These are phyloP conservation scores for Epithemia pelagica DNA, from an alignment of 108 stramenopile genomes.

Conservation along the genomic window DNA sequence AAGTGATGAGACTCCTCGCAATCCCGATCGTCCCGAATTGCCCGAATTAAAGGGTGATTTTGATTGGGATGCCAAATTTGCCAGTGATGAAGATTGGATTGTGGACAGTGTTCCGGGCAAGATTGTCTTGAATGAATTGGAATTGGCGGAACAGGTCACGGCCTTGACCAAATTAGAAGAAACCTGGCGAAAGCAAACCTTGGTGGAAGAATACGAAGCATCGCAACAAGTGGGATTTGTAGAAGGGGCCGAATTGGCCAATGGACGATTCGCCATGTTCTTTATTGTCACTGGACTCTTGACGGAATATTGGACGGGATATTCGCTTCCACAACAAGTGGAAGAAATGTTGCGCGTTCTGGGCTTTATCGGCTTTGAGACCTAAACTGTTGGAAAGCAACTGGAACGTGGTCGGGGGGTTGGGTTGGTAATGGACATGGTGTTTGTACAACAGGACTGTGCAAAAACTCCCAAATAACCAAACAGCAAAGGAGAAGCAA, in stretches of 20 bases:
- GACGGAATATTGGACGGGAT: conserved; percentile 90
- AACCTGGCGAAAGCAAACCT: conserved; percentile 55
- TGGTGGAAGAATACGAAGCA: conserved; percentile 55
- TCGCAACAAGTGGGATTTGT: conserved; percentile 66
- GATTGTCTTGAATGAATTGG: conserved; percentile 67
- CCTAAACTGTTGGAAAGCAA: too few species aligned
- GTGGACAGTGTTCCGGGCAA: conserved; percentile 81
- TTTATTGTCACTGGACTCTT: conserved; percentile 86
- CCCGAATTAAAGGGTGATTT: conserved; percentile 83
- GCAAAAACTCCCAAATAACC: too few species aligned
- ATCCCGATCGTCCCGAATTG: conserved; percentile 65
- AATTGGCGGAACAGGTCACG: conserved; percentile 76
- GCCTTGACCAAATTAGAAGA: conserved; percentile 66
- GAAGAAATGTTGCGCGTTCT: conserved; percentile 86
- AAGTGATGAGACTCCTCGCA: conserved; percentile 24
- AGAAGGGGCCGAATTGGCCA: conserved; percentile 69
- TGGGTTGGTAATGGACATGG: too few species aligned
- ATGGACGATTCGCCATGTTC: conserved; percentile 92
- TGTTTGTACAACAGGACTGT: too few species aligned
- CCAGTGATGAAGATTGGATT: conserved; percentile 78
- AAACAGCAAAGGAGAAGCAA: too few species aligned
- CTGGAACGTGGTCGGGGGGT: too few species aligned
- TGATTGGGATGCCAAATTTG: conserved; percentile 83
- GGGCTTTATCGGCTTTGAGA: conserved; percentile 76
- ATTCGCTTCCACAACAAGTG: conserved; percentile 86